Evolutionary conservation across 1,284 basidiomycete species (phyloP).

Genomic region (Lentinula novae-zelandiae): DNA sequence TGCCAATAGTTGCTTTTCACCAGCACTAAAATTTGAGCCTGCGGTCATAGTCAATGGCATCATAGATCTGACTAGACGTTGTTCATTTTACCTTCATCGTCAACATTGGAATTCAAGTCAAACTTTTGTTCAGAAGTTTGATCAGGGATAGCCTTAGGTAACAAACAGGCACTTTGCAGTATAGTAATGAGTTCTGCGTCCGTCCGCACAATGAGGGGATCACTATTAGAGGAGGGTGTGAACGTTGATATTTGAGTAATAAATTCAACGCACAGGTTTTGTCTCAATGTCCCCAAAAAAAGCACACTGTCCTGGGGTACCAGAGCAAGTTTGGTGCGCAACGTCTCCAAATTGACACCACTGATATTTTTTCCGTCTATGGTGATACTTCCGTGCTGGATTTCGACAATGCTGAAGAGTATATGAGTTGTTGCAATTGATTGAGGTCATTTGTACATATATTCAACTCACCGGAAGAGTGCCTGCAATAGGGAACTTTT

Average conservation of each 20-base stretch:
- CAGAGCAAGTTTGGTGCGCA: slow-evolving; percentile 63
- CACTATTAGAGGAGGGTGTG: slow-evolving; percentile 29
- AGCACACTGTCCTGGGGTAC: slow-evolving; percentile 69
- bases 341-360: slow-evolving; percentile 50
- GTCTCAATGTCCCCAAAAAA: slow-evolving; percentile 64
- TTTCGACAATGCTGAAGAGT: slow-evolving; percentile 61
- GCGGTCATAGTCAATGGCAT: background rate
- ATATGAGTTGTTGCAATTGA: slow-evolving; percentile 3
- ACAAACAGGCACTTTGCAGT: slow-evolving; percentile 55
- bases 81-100: slow-evolving; percentile 52
- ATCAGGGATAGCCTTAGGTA: slow-evolving; percentile 46
- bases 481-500: slow-evolving; percentile 76
- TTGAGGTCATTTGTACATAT: background rate
- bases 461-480: slow-evolving; percentile 53
- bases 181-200: slow-evolving; percentile 45
- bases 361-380: slow-evolving; percentile 71
- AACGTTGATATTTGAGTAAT: background rate
- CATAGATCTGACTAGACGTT: background rate
- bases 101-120: slow-evolving; percentile 60
- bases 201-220: slow-evolving; percentile 50
- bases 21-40: slow-evolving; percentile 73
- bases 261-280: slow-evolving; percentile 52
- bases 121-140: slow-evolving; percentile 53
- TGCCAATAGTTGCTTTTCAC: slow-evolving; percentile 76
- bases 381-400: slow-evolving; percentile 56